Base-by-base conservation (phyloP, 208 protist genomes). In the Willaertia magna region DNA sequence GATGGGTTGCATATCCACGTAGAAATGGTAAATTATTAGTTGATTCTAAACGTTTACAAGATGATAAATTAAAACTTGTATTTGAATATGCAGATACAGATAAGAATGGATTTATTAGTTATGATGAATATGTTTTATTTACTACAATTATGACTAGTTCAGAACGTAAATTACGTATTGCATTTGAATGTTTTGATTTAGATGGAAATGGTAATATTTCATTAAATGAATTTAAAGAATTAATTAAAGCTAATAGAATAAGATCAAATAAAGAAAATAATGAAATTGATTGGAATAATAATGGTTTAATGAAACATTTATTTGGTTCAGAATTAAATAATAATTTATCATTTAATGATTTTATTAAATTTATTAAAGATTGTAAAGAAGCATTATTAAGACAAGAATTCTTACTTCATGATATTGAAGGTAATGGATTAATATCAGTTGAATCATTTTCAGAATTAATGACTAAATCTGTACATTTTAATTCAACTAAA, bases 71-170 rank as follows among this genome's bases (percentile, higher is more conserved):
- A 42, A 30, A 83, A 40, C 4, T 55, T 2, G 43, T 83, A 7
- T 55, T 83, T 26, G 40, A 40, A 2, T 55, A 43, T 51, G 78
- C 78, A 26, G 78, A 83, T 55, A 26, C 47, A 7, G 43, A 83
- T 22, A 30, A 40, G 26, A 42, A 83, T 55, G 44, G 78, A 39
- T 43, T 43, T 22, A 83, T 83, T 55, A 47, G 12, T 39, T 83
- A 59, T 55, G n/a, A 48, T 55, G 78, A 83, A 55, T 83, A 83
- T 83, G 20, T 11, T n/a, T 40, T 83, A 3, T 83, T 83, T n/a
- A 55, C 55, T 4, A 83, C 43, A 6, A 43, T 83, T 4, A 26
- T 83, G 43, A 43, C 43, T 14, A 42, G 11, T 18, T n/a, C 18
- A n/a, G 11, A 39, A 42, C 22, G 16, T 34, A 18, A 83, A 42